These are phyloP conservation scores for Corrigiola litoralis DNA, from an alignment of 179 eudicot genomes.

Conservation along the genomic window DNA sequence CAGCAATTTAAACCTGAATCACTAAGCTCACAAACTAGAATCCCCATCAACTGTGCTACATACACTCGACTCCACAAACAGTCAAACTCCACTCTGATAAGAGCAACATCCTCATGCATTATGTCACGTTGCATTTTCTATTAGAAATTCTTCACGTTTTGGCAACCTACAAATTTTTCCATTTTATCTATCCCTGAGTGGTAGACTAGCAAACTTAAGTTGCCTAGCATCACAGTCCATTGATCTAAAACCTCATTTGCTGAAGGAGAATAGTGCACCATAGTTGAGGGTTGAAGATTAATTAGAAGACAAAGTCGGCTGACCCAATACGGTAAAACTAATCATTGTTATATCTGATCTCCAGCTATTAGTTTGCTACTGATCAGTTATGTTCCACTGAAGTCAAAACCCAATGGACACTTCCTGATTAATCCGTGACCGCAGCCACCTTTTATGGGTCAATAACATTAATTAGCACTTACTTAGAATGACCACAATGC, in stretches of 20 bases:
- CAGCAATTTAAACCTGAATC: too few species aligned
- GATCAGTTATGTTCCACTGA: conserved; percentile 15
- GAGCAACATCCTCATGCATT: conserved; percentile 3
- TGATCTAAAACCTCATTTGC: conserved; percentile 12
- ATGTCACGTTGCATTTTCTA: conserved; percentile 8
- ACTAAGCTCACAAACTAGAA: too few species aligned
- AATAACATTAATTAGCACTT: conserved; percentile 25
- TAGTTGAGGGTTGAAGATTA: conserved; percentile 20
- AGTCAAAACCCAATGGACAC: conserved; percentile 33
- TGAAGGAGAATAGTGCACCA: conserved; percentile 8
- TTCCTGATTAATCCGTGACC: conserved; percentile 18
- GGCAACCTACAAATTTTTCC: background rate
- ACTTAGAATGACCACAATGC: conserved; percentile 16
- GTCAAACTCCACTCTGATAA: conserved; percentile 17
- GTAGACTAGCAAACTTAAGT: conserved; percentile 9
- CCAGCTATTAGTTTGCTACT: conserved; percentile 1
- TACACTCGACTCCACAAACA: too few species aligned
- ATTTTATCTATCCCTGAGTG: conserved; percentile 1
- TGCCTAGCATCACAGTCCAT: conserved; percentile 23
- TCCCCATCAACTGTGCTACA: too few species aligned
- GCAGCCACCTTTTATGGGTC: conserved; percentile 29
- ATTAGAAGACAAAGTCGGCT: conserved; percentile 33
- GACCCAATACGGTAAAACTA: background rate
- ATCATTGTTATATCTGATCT: background rate
- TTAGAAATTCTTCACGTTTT: conserved; percentile 4